Conservation (phyloP, 2,329 filamentous ascomycete species). For the Fusarium pseudoanthophilum region DNA sequence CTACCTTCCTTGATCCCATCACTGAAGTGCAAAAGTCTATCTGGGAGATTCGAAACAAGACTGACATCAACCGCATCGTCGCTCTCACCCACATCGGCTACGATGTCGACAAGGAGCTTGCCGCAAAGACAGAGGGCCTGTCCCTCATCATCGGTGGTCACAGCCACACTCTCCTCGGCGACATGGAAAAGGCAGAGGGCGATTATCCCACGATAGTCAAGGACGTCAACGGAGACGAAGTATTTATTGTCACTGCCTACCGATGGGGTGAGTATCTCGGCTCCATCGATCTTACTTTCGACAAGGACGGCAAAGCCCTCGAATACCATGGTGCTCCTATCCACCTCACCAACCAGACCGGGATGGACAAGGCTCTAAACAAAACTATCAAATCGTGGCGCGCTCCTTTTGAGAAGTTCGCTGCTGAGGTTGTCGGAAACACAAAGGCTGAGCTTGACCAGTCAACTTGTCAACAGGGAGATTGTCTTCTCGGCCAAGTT, state of each 20-base stretch:
- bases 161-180: conserved; percentile 68
- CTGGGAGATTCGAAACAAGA: conserved; percentile 69
- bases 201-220: conserved; percentile 71
- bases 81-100: conserved; percentile 76
- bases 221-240: conserved; percentile 71
- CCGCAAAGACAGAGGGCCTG: conserved; percentile 68
- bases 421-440: conserved; percentile 65
- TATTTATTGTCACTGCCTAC: conserved; percentile 75
- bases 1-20: conserved; percentile 67
- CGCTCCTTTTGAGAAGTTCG: conserved; percentile 69
- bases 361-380: conserved; percentile 67
- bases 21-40: conserved; percentile 69
- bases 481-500: conserved; percentile 68
- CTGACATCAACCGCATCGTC: conserved; percentile 71
- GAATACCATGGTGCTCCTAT: conserved; percentile 72
- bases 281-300: conserved; percentile 74
- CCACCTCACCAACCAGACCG: conserved; percentile 70
- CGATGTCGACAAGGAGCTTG: conserved; percentile 70
- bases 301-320: conserved; percentile 68
- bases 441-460: conserved; percentile 68
- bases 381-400: conserved; percentile 68
- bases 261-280: conserved; percentile 76
- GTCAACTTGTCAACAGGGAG: conserved; percentile 64
- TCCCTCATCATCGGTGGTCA: conserved; percentile 75
- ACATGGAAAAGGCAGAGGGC: conserved; percentile 67